Conservation (phyloP, 257 asterid genomes). For the Solanum verrucosum region DNA sequence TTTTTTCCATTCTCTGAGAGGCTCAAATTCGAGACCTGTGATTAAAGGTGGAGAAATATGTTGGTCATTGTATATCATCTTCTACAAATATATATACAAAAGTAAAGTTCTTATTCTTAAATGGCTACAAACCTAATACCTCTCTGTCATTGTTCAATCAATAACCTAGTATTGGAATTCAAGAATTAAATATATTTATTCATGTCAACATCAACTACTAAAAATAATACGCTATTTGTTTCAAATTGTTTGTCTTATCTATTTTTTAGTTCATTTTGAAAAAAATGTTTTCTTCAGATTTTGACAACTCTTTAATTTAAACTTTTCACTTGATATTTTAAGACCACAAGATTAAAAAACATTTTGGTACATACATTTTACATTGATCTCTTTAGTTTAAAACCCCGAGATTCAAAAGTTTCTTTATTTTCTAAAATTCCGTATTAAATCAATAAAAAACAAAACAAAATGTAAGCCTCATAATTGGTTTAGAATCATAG, state of each 20-base stretch:
- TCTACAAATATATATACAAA: not conserved
- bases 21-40: not conserved
- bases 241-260: not conserved
- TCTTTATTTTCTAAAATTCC: not conserved
- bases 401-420: accelerated
- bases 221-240: not conserved
- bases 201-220: not conserved
- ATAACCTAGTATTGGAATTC: not conserved
- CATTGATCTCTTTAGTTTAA: not conserved
- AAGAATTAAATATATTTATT: not conserved
- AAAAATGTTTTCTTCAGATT: not conserved
- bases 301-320: too few species aligned
- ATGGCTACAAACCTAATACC: not conserved
- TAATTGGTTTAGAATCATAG: not conserved
- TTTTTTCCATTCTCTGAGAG: not conserved
- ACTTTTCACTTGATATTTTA: not conserved
- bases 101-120: not conserved
- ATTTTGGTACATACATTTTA: not conserved
- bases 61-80: not conserved
- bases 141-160: not conserved
- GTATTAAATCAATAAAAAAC: too few species aligned
- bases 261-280: accelerated
- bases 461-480: not conserved
- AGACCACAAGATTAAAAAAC: too few species aligned
- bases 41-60: not conserved